A percentile compares a stretch with the other conserved stretches of the same genome.
These are phyloP conservation scores for Zea luxurians DNA, from an alignment of 176 grass and related monocot species.

Conservation along the genomic window DNA sequence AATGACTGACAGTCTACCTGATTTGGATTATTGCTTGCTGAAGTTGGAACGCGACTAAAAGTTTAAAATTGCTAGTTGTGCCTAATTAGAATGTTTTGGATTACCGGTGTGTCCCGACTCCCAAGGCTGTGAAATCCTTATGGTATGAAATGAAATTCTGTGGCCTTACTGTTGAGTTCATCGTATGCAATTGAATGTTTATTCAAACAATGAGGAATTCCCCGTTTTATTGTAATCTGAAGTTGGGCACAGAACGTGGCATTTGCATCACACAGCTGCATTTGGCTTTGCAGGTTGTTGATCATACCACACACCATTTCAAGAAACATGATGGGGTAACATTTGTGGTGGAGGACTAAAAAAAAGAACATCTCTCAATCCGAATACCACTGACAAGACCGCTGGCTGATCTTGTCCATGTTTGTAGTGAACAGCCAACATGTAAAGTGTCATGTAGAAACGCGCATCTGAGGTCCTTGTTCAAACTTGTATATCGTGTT, in stretches of 20 bases:
- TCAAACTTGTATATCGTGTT: background rate
- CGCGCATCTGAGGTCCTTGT: background rate
- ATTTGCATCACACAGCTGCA: slow-evolving; percentile 1
- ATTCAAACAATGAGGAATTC: background rate
- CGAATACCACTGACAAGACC: background rate
- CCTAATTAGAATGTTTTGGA: background rate
- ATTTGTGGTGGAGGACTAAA: slow-evolving; percentile 71
- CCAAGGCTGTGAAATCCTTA: background rate
- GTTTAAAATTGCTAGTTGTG: background rate
- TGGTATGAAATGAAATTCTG: background rate
- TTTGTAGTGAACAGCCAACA: background rate
- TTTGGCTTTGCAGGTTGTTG: slow-evolving; percentile 56
- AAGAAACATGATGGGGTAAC: slow-evolving; percentile 48
- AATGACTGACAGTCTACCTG: background rate
- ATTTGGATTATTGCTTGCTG: background rate
- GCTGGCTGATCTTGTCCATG: background rate
- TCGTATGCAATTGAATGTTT: background rate
- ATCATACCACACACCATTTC: slow-evolving; percentile 80
- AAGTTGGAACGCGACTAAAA: background rate
- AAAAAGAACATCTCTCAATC: background rate
- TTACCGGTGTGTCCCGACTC: background rate
- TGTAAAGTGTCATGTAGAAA: slow-evolving; percentile 32
- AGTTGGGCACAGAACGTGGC: background rate
- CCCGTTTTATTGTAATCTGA: background rate
- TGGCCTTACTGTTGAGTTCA: background rate